Evolutionary conservation across 352 stramenopile species (phyloP).

Genomic region (Globisporangium yorkense): DNA sequence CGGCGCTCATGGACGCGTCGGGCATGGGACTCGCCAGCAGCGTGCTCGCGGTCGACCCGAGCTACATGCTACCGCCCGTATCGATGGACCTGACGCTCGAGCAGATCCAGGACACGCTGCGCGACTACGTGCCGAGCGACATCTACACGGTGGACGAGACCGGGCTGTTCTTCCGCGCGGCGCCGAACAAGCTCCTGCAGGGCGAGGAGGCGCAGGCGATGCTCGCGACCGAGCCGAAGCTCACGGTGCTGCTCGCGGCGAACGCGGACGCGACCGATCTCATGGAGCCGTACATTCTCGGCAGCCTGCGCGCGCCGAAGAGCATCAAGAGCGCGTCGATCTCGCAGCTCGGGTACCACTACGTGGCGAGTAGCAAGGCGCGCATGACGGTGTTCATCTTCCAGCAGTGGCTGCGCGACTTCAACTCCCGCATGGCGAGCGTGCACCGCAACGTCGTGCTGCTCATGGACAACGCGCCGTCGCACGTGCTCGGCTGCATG

Average conservation of each 20-base stretch:
- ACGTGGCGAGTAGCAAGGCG: slow-evolving; percentile 76
- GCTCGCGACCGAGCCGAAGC: slow-evolving; percentile 61
- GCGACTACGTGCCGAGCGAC: slow-evolving; percentile 77
- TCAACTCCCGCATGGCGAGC: slow-evolving; percentile 83
- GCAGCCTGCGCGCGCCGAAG: slow-evolving; percentile 63
- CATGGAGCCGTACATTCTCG: slow-evolving; percentile 85
- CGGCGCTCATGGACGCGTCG: slow-evolving; percentile 38
- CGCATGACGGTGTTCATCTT: slow-evolving; percentile 89
- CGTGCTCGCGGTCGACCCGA: slow-evolving; percentile 36
- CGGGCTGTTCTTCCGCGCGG: slow-evolving; percentile 79
- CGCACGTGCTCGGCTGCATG: slow-evolving; percentile 73
- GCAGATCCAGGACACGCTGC: slow-evolving; percentile 81
- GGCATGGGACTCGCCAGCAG: slow-evolving; percentile 41
- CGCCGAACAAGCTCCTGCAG: slow-evolving; percentile 80
- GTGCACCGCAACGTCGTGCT: slow-evolving; percentile 79
- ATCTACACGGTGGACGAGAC: slow-evolving; percentile 87
- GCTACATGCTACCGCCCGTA: slow-evolving; percentile 75
- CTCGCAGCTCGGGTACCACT: slow-evolving; percentile 81
- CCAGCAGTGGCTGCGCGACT: slow-evolving; percentile 83
- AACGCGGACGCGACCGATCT: slow-evolving; percentile 78
- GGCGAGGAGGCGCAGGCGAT: slow-evolving; percentile 72
- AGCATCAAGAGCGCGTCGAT: slow-evolving; percentile 78
- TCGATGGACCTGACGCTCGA: slow-evolving; percentile 79
- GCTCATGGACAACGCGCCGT: slow-evolving; percentile 84
- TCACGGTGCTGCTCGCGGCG: slow-evolving; percentile 66